Conservation (phyloP, 2,329 filamentous ascomycete species). For the Xylaria hypoxylon region DNA sequence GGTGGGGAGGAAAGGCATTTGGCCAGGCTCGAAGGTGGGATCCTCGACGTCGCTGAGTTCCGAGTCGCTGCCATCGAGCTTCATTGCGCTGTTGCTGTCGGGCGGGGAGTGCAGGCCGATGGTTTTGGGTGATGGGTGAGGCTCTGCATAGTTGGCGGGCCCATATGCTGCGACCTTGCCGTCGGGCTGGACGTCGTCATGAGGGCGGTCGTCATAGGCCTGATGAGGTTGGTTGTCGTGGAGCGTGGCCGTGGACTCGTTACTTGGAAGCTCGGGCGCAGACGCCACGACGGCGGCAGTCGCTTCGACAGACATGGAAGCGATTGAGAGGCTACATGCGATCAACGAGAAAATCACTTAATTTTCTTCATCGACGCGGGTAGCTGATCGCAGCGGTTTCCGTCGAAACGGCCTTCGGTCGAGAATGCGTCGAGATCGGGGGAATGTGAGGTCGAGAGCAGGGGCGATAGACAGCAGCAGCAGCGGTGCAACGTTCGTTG, state of each 20-base stretch:
- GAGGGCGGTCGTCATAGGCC: slow-evolving; percentile 38
- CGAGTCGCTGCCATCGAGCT: slow-evolving; percentile 69
- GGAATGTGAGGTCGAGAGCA: slow-evolving; percentile 23
- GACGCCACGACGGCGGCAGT: slow-evolving; percentile 62
- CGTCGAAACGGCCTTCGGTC: slow-evolving; percentile 32
- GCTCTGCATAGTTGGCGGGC: slow-evolving; percentile 31
- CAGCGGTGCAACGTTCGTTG: slow-evolving; percentile 35
- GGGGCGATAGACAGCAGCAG: slow-evolving; percentile 6
- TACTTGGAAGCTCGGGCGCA: slow-evolving; percentile 46
- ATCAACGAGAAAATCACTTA: slow-evolving; percentile 41
- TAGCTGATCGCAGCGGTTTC: slow-evolving; percentile 29
- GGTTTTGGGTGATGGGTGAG: slow-evolving; percentile 54
- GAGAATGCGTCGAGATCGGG: slow-evolving; percentile 19
- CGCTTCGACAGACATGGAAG: slow-evolving; percentile 67
- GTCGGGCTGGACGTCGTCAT: slow-evolving; percentile 26
- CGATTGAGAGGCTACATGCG: slow-evolving; percentile 58
- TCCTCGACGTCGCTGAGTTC: slow-evolving; percentile 75
- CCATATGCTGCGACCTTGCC: slow-evolving; percentile 28
- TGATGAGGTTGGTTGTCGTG: slow-evolving; percentile 44
- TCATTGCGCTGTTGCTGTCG: slow-evolving; percentile 70
- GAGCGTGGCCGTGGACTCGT: slow-evolving; percentile 44
- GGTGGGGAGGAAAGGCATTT: slow-evolving; percentile 32
- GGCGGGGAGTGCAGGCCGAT: slow-evolving; percentile 71
- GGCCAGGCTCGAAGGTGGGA: slow-evolving; percentile 52
- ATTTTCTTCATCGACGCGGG: slow-evolving; percentile 37